Evolutionary conservation across 2,329 filamentous ascomycete species (phyloP).

Genomic region (Cladosporium velox): DNA sequence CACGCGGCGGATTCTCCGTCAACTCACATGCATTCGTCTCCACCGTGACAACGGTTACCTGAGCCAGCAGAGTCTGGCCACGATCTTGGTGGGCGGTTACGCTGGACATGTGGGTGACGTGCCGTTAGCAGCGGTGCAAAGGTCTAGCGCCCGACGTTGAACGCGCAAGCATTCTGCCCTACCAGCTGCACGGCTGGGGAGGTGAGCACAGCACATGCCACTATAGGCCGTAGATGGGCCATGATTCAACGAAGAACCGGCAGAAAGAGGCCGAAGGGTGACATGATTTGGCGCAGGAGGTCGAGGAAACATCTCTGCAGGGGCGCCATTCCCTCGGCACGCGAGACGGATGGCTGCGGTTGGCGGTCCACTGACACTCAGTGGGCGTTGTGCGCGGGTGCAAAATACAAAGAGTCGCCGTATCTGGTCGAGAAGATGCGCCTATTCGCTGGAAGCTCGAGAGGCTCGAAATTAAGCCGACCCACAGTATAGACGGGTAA

Average conservation of each 20-base stretch:
- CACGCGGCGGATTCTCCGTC: conserved; percentile 1
- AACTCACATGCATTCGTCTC: conserved; percentile 15
- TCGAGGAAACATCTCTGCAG: background rate
- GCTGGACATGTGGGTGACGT: conserved; percentile 19
- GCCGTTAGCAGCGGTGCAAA: conserved; percentile 1
- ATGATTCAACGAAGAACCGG: conserved; percentile 1
- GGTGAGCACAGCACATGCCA: conserved; percentile 6
- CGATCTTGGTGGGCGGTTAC: conserved; percentile 13
- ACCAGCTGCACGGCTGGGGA: conserved; percentile 18
- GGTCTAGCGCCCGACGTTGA: conserved; percentile 9
- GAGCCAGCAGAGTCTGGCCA: conserved; percentile 14
- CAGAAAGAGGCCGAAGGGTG: background rate
- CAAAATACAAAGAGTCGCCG: background rate
- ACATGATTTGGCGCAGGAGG: conserved; percentile 9
- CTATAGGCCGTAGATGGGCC: background rate
- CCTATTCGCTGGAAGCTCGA: conserved; percentile 8
- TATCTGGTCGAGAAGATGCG: background rate
- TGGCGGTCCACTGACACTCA: background rate
- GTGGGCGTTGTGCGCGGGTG: background rate
- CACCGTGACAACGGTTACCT: conserved; percentile 15
- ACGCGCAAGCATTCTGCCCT: conserved; percentile 21
- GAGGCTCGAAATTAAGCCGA: conserved; percentile 15
- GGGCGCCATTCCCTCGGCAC: background rate
- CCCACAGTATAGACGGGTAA: conserved; percentile 16
- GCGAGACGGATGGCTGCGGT: conserved; percentile 6